Conservation (phyloP, 2,329 filamentous ascomycete genomes). For the Chalara sp. region DNA sequence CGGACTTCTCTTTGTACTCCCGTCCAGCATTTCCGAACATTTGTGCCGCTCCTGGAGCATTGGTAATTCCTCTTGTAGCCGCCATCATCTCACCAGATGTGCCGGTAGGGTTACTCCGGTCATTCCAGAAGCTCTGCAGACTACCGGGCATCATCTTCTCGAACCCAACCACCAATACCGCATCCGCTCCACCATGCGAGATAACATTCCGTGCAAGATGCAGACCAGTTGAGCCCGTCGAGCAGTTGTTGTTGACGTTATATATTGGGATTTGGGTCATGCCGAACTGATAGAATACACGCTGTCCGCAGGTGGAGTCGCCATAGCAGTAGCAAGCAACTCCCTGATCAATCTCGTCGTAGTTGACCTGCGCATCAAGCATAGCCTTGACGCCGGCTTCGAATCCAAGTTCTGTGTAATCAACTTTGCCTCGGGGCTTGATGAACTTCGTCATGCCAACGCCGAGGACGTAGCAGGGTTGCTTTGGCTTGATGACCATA, state of each 20-base stretch:
- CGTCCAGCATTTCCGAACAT: slow-evolving; percentile 91
- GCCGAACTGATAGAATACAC: slow-evolving; percentile 98
- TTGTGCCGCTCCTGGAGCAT: slow-evolving; percentile 81
- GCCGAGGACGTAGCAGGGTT: slow-evolving; percentile 76
- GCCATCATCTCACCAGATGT: slow-evolving; percentile 74
- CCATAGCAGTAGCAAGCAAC: slow-evolving; percentile 98
- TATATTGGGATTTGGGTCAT: slow-evolving; percentile 95
- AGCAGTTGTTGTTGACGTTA: slow-evolving; percentile 99
- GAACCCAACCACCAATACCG: slow-evolving; percentile 86
- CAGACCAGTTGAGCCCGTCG: slow-evolving; percentile 86
- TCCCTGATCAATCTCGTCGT: slow-evolving; percentile 92
- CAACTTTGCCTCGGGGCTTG: slow-evolving; percentile 88
- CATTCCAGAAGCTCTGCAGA: slow-evolving; percentile 76
- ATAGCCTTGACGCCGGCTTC: slow-evolving; percentile 62
- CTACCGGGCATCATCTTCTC: slow-evolving; percentile 98
- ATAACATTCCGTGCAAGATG: slow-evolving; percentile 78
- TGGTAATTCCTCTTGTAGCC: slow-evolving; percentile 71
- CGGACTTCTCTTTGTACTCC: slow-evolving; percentile 90
- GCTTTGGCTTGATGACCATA: slow-evolving; percentile 21
- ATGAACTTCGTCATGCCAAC: slow-evolving; percentile 99
- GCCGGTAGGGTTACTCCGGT: slow-evolving; percentile 72
- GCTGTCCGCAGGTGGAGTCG: slow-evolving; percentile 89
- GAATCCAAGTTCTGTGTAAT: slow-evolving; percentile 91
- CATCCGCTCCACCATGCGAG: slow-evolving; percentile 74
- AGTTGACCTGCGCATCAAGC: slow-evolving; percentile 78